phyloP scores from a whole-genome alignment of 768 basidiomycete species.

The Floccularia luteovirens region DNA sequence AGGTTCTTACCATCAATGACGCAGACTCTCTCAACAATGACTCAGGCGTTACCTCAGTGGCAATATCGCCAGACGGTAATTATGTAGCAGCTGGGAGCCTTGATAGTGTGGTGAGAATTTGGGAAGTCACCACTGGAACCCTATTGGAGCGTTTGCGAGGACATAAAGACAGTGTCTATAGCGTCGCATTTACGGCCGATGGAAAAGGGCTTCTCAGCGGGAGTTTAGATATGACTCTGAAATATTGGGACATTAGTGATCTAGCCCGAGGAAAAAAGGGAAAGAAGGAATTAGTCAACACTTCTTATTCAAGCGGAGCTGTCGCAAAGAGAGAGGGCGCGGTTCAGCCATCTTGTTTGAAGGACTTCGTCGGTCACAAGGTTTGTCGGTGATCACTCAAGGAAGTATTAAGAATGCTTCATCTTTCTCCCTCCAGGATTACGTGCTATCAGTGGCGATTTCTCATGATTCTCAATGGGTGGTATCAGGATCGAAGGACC shows the following conservation, averaged over 20 bases:
- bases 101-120: slow-evolving; percentile 74
- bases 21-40: slow-evolving; percentile 39
- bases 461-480: slow-evolving; percentile 84
- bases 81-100: slow-evolving; percentile 62
- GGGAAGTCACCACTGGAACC: slow-evolving; percentile 62
- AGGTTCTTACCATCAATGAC: slow-evolving; percentile 42
- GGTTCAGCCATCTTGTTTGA: slow-evolving; percentile 36
- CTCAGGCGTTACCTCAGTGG: slow-evolving; percentile 72
- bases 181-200: slow-evolving; percentile 89
- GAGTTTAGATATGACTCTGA: slow-evolving; percentile 82
- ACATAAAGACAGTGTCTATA: slow-evolving; percentile 82
- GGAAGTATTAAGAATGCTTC: not conserved
- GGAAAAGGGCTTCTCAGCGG: slow-evolving; percentile 88
- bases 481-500: slow-evolving; percentile 83
- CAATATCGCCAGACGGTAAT: slow-evolving; percentile 68
- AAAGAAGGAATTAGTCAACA: slow-evolving; percentile 18
- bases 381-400: slow-evolving; percentile 29
- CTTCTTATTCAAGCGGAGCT: slow-evolving; percentile 42
- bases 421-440: slow-evolving; percentile 13
- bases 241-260: slow-evolving; percentile 81
- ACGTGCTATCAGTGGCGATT: slow-evolving; percentile 30
- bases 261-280: not conserved
- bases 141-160: slow-evolving; percentile 73
- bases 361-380: slow-evolving; percentile 80
- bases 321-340: slow-evolving; percentile 70